These are phyloP conservation scores for Plasmodium gaboni DNA, from an alignment of 169 alveolate genomes.

Conservation along the genomic window DNA sequence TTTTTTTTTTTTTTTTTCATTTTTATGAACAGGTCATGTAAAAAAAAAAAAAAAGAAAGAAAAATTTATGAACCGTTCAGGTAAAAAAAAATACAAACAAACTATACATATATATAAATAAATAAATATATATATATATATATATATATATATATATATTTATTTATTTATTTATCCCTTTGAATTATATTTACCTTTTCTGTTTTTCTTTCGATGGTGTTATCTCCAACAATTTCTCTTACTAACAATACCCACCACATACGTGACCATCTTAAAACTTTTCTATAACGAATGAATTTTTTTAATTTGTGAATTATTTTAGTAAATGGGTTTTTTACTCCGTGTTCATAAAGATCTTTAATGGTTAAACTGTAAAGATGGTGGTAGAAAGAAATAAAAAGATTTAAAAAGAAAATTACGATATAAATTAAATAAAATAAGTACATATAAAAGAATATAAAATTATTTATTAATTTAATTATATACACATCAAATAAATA, in stretches of 20 bases:
- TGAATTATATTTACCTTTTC: conserved; percentile 14
- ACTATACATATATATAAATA: not conserved
- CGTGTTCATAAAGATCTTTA: conserved; percentile 71
- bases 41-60: conserved; percentile 9
- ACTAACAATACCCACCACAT: conserved; percentile 75
- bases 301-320: conserved; percentile 22
- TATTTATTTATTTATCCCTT: not conserved
- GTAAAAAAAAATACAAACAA: not conserved
- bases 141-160: not conserved
- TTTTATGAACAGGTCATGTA: conserved; percentile 5
- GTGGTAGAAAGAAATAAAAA: not conserved
- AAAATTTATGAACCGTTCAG: not conserved
- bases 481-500: not conserved
- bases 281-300: conserved; percentile 66
- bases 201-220: conserved; percentile 40
- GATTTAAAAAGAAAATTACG: not conserved
- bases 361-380: conserved; percentile 33
- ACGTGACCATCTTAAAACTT: conserved; percentile 77
- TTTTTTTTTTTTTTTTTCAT: not conserved
- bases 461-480: not conserved
- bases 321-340: conserved; percentile 51
- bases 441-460: not conserved
- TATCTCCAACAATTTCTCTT: conserved; percentile 75
- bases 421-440: not conserved
- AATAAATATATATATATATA: conserved; percentile 10